Percentiles rank a stretch among this genome's conserved stretches.
These are phyloP conservation scores for Boletus pseudopeckii DNA, from an alignment of 768 basidiomycete species.

Conservation along the genomic window DNA sequence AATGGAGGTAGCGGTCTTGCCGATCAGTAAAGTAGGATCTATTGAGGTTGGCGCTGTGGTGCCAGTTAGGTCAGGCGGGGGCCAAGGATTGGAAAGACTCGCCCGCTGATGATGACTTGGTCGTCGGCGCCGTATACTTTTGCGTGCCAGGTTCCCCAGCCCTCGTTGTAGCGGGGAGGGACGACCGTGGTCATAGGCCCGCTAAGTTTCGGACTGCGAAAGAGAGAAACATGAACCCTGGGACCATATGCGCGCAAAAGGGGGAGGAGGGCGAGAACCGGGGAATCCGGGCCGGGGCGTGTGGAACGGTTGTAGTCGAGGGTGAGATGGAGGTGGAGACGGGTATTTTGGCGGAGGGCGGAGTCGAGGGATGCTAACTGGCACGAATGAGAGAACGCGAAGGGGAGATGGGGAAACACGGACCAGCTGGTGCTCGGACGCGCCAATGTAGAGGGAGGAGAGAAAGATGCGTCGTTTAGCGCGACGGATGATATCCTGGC, in stretches of 20 bases:
- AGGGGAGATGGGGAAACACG: conserved; percentile 26
- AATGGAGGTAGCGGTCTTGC: conserved; percentile 90
- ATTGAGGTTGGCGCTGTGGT: conserved; percentile 83
- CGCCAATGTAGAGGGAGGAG: conserved; percentile 86
- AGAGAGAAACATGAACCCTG: conserved; percentile 75
- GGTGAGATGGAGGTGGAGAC: conserved; percentile 65
- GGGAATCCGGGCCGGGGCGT: conserved; percentile 68
- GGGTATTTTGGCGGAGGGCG: conserved; percentile 55
- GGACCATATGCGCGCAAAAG: conserved; percentile 68
- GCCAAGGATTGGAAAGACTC: conserved; percentile 22
- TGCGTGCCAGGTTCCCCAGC: conserved; percentile 98
- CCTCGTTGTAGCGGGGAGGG: conserved; percentile 94
- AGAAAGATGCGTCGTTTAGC: conserved; percentile 82
- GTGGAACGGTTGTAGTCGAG: conserved; percentile 81
- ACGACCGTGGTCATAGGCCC: conserved; percentile 73
- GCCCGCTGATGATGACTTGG: conserved; percentile 92
- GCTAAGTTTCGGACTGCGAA: conserved; percentile 81
- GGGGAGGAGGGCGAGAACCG: conserved; percentile 64
- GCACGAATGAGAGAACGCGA: not conserved
- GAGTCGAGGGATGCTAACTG: conserved; percentile 68
- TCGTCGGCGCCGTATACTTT: conserved; percentile 95
- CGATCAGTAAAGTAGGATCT: conserved; percentile 91
- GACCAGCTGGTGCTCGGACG: conserved; percentile 76
- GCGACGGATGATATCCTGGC: conserved; percentile 70
- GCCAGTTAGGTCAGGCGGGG: conserved; percentile 1